Percentiles rank a stretch among this genome's conserved stretches.
Evolutionary conservation across 208 protist genomes (phyloP).

Genomic region (Leishmania major): DNA sequence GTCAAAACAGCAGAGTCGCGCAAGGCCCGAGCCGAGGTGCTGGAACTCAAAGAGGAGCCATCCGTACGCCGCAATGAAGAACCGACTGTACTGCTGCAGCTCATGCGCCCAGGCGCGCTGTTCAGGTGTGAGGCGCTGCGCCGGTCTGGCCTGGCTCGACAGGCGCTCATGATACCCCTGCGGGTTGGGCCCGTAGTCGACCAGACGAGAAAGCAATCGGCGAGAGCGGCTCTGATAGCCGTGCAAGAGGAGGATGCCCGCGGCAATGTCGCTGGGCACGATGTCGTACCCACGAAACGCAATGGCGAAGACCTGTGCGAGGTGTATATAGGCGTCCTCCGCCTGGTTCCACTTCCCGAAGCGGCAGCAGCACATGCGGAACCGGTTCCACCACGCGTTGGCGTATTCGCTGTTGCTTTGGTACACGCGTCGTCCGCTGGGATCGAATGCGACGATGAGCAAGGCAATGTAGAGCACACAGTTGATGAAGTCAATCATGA

Average conservation of each 20-base stretch:
- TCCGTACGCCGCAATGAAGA: conserved; percentile 82
- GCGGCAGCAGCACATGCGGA: conserved; percentile 61
- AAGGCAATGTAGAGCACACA: conserved; percentile 36
- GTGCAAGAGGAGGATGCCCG: conserved; percentile 84
- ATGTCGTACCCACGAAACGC: conserved; percentile 86
- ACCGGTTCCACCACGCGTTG: conserved; percentile 65
- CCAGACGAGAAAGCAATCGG: conserved; percentile 21
- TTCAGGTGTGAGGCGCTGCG: conserved; percentile 37
- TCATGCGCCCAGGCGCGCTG: conserved; percentile 45
- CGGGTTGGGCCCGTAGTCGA: conserved; percentile 44
- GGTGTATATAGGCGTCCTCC: conserved; percentile 60
- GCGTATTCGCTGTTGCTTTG: conserved; percentile 60
- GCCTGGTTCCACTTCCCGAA: conserved; percentile 25
- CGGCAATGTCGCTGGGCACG: conserved; percentile 83
- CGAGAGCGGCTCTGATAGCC: conserved; percentile 56
- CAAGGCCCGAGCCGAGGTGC: conserved; percentile 58
- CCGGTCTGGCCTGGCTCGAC: conserved; percentile 54
- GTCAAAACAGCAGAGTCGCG: conserved; percentile 61
- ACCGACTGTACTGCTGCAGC: conserved; percentile 64
- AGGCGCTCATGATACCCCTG: conserved; percentile 40
- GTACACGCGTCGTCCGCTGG: conserved; percentile 43
- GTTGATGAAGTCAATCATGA: conserved; percentile 47
- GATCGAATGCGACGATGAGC: conserved; percentile 57
- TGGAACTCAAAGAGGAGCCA: conserved; percentile 77
- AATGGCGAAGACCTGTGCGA: conserved; percentile 64